phyloP scores from a whole-genome alignment of 768 basidiomycete species.

The Podaxis sp. region DNA sequence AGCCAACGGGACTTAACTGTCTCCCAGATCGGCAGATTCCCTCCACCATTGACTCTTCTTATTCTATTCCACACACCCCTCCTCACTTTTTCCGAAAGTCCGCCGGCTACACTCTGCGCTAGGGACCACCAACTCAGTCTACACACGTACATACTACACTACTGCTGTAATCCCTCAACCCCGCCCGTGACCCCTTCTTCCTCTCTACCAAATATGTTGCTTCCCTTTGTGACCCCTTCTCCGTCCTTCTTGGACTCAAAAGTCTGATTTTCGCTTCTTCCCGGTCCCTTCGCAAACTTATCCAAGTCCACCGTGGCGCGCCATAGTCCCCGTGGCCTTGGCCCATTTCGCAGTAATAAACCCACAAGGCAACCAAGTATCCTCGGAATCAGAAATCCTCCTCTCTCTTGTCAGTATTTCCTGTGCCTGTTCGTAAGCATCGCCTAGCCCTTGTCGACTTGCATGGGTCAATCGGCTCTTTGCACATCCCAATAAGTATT shows the following conservation, averaged over 20 bases:
- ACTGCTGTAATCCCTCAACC: background rate
- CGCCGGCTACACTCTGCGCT: background rate
- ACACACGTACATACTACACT: background rate
- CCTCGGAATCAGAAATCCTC: background rate
- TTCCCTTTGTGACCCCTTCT: background rate
- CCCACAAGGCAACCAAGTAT: background rate
- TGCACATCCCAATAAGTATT: background rate
- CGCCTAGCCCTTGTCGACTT: background rate
- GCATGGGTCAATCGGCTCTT: background rate
- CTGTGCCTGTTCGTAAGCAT: background rate
- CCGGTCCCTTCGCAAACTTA: conserved; percentile 1
- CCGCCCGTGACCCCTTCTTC: background rate
- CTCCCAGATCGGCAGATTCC: conserved; percentile 7
- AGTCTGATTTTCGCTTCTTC: background rate
- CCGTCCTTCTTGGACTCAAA: background rate
- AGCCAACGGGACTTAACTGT: background rate
- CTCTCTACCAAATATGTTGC: background rate
- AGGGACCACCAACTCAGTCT: background rate
- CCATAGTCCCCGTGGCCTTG: background rate
- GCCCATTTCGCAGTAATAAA: background rate
- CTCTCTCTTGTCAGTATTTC: background rate
- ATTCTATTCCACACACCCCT: background rate
- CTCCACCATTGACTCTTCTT: background rate
- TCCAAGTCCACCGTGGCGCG: background rate
- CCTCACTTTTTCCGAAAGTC: conserved; percentile 7